These are phyloP conservation scores for Corymbia maculata DNA, from an alignment of 345 rosid species.

Conservation along the genomic window DNA sequence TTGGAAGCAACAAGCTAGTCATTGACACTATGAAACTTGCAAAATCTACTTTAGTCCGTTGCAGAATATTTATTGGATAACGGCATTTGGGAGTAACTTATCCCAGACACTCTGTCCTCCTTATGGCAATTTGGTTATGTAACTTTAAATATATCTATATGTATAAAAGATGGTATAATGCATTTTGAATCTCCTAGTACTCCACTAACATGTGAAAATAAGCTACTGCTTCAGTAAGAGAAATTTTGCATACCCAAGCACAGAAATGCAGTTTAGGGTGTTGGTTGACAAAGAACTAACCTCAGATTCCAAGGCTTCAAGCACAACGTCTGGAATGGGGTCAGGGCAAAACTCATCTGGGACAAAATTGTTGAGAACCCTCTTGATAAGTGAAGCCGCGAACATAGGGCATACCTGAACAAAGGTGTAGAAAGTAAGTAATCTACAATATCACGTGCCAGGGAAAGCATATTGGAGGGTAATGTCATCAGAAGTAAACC, in stretches of 20 bases:
- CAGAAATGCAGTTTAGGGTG: not conserved
- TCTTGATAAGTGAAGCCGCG: conserved; percentile 66
- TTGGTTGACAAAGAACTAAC: conserved; percentile 24
- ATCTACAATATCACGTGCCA: not conserved
- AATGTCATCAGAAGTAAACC: conserved; percentile 19
- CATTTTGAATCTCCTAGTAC: not conserved
- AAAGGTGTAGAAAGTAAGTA: not conserved
- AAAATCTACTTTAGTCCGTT: not conserved
- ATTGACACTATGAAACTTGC: not conserved
- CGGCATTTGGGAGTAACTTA: not conserved
- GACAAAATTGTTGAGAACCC: conserved; percentile 57
- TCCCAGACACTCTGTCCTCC: not conserved
- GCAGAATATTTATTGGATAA: not conserved
- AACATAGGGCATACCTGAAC: conserved; percentile 84
- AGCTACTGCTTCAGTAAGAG: not conserved
- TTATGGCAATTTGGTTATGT: not conserved
- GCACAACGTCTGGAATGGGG: conserved; percentile 66
- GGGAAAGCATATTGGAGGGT: not conserved
- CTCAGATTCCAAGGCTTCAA: conserved; percentile 70
- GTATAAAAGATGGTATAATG: not conserved
- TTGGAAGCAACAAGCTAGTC: not conserved
- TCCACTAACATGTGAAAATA: not conserved
- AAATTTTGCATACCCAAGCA: not conserved
- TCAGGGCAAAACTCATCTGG: conserved; percentile 94
- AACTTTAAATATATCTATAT: not conserved